phyloP scores from a whole-genome alignment of 257 asterid species.

The Nyctanthes arbortristis region DNA sequence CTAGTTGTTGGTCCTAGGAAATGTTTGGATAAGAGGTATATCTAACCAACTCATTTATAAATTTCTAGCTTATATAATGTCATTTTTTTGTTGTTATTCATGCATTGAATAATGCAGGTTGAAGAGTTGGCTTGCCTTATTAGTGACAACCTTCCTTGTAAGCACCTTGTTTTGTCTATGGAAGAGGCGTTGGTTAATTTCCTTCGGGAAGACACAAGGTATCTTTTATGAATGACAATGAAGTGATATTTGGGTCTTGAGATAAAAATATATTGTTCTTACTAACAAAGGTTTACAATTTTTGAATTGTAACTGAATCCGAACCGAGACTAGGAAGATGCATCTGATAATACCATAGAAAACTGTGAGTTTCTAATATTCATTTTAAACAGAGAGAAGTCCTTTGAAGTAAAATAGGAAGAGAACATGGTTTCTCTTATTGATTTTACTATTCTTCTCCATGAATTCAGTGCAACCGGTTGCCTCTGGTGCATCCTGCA shows the following conservation, averaged over 20 bases:
- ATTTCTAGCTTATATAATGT: no score
- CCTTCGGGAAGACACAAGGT: conserved; percentile 75
- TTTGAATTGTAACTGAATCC: not conserved
- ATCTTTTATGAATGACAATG: conserved; percentile 29
- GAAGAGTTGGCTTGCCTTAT: conserved; percentile 91
- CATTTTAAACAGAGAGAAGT: not conserved
- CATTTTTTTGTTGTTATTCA: no score
- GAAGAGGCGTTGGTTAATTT: conserved; percentile 71
- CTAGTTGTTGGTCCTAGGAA: no score
- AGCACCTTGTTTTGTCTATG: conserved; percentile 79
- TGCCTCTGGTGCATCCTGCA: conserved; percentile 3
- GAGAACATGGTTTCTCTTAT: conserved; percentile 4
- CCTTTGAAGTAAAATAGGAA: conserved; percentile 6
- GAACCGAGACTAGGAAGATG: conserved; percentile 16
- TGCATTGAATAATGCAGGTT: no score
- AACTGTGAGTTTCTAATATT: not conserved
- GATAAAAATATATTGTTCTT: conserved; percentile 1
- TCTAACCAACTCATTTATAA: no score
- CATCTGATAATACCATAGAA: not conserved
- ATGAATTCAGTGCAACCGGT: not conserved
- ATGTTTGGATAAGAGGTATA: no score
- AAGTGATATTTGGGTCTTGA: not conserved
- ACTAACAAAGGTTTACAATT: not conserved
- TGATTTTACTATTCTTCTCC: conserved; percentile 1
- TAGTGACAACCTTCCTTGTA: conserved; percentile 77